These are phyloP conservation scores for Penicillium riverlandense DNA, from an alignment of 495 filamentous ascomycete species.

Conservation along the genomic window DNA sequence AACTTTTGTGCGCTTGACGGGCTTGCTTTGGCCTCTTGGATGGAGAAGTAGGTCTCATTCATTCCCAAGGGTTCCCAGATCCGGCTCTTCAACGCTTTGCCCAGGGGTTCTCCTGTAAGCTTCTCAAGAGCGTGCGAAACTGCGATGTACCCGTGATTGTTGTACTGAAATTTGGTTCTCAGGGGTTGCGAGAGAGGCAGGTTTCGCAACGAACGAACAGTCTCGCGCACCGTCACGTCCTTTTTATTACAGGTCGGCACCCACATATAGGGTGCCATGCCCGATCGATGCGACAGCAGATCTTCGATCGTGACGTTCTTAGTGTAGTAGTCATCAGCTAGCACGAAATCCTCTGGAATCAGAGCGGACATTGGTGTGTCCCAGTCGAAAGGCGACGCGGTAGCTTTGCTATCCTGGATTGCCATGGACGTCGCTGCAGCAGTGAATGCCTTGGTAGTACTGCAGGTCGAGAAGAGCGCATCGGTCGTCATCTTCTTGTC, in stretches of 20 bases:
- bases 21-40: constrained; percentile 8
- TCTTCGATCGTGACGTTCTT: constrained; percentile 41
- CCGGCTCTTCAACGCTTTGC: constrained; percentile 25
- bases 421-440: constrained; percentile 40
- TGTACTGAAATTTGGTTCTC: constrained; percentile 37
- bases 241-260: neutral
- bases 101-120: constrained; percentile 30
- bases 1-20: constrained; percentile 1
- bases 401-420: constrained; percentile 29
- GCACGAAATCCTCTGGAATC: constrained; percentile 47
- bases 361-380: constrained; percentile 40
- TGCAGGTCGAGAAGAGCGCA: constrained; percentile 33
- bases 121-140: constrained; percentile 36
- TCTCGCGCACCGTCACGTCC: constrained; percentile 4
- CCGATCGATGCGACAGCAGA: constrained; percentile 43
- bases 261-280: constrained; percentile 31
- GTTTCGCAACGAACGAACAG: constrained; percentile 28
- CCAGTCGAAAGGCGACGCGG: constrained; percentile 32
- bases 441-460: constrained; percentile 53
- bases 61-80: constrained; percentile 48
- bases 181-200: constrained; percentile 28
- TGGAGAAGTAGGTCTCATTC: constrained; percentile 26
- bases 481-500: constrained; percentile 36
- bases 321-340: constrained; percentile 37
- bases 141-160: constrained; percentile 43